phyloP scores from a whole-genome alignment of 805 yeast genomes.

The Saccharomycodes ludwigii region DNA sequence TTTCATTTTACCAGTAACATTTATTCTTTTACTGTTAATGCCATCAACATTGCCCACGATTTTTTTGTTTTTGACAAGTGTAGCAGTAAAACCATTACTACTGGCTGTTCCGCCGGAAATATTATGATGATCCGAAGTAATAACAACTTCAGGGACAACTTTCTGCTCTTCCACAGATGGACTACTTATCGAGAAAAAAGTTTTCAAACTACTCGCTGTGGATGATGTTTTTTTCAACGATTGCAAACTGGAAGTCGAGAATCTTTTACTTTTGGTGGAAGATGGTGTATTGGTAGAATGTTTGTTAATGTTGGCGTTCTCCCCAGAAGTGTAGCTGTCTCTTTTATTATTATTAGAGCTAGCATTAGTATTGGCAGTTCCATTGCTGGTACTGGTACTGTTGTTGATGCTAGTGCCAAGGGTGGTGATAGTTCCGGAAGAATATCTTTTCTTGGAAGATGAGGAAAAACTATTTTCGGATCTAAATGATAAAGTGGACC shows the following conservation, averaged over 20 bases:
- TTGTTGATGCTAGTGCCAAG: slow-evolving; percentile 4
- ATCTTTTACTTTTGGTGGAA: background rate
- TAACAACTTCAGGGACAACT: too few species aligned
- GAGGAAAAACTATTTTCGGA: slow-evolving; percentile 1
- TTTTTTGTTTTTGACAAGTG: too few species aligned
- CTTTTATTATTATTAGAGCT: background rate
- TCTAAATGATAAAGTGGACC: slow-evolving; percentile 18
- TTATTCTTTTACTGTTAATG: too few species aligned
- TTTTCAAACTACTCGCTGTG: slow-evolving; percentile 1
- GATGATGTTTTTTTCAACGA: slow-evolving; percentile 5
- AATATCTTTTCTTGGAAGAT: background rate
- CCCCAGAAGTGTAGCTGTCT: background rate
- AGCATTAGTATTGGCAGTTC: background rate
- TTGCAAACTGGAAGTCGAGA: slow-evolving; percentile 6
- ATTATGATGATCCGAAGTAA: too few species aligned
- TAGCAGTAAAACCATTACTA: too few species aligned
- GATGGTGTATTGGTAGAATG: slow-evolving; percentile 1
- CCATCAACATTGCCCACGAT: too few species aligned
- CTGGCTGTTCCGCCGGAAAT: too few species aligned
- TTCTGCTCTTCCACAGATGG: slow-evolving; percentile 1
- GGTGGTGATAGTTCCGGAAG: slow-evolving; percentile 1
- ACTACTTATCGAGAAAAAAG: background rate
- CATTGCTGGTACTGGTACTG: background rate
- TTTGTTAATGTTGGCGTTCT: background rate
- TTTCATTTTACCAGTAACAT: too few species aligned